phyloP scores from a whole-genome alignment of 345 rosid genomes.

The Physaria fendleri region DNA sequence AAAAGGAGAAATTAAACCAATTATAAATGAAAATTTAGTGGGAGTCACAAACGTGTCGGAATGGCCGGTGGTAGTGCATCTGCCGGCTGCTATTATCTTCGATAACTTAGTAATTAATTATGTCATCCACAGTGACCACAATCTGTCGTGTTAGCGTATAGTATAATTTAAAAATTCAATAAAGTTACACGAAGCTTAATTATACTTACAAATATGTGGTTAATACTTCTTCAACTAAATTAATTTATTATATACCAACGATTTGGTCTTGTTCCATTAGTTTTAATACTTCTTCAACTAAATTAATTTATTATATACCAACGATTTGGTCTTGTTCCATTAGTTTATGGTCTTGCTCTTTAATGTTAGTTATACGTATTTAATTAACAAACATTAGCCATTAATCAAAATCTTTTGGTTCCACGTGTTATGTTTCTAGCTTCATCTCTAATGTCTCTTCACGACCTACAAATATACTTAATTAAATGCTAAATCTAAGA shows the following conservation, averaged over 20 bases:
- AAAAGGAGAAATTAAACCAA: not conserved
- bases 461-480: not conserved
- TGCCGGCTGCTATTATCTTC: not conserved
- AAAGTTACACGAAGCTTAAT: not conserved
- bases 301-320: not conserved
- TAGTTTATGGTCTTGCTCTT: not conserved
- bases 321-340: not conserved
- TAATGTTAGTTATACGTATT: too few species aligned
- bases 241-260: too few species aligned
- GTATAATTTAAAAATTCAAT: not conserved
- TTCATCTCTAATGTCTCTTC: not conserved
- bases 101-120: not conserved
- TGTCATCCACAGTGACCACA: not conserved
- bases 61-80: conserved; percentile 15
- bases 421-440: not conserved
- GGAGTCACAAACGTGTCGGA: conserved; percentile 1
- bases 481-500: not conserved
- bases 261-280: too few species aligned
- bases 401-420: not conserved
- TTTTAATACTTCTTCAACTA: not conserved
- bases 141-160: not conserved
- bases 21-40: not conserved
- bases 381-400: not conserved
- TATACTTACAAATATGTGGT: not conserved
- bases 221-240: not conserved